These are phyloP conservation scores for Coemansia linderi DNA, from an alignment of 371 early-diverging fungal species.

Conservation along the genomic window DNA sequence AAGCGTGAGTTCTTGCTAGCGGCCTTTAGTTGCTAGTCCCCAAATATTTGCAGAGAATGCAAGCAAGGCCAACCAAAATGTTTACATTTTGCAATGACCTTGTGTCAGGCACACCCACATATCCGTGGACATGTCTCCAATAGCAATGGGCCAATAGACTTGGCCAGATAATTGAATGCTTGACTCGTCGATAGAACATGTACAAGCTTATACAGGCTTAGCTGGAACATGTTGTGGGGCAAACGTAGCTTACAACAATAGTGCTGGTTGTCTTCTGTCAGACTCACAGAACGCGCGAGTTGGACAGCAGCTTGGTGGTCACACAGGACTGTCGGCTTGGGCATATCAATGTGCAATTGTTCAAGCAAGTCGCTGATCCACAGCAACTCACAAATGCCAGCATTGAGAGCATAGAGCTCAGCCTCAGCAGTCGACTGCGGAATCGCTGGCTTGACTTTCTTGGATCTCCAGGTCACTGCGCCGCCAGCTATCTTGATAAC, in stretches of 20 bases:
- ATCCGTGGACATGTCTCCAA: too few relatives aligned
- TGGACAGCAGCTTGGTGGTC: neutral
- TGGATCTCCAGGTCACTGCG: conserved; percentile 33
- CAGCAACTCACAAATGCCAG: too few relatives aligned
- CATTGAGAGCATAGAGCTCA: too few relatives aligned
- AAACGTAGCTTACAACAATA: neutral
- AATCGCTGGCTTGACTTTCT: conserved; percentile 28
- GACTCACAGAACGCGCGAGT: neutral
- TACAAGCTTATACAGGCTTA: neutral
- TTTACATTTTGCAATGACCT: too few relatives aligned
- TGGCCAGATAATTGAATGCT: neutral
- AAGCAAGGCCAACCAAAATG: too few relatives aligned
- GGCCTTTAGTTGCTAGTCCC: too few relatives aligned
- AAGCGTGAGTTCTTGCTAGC: too few relatives aligned
- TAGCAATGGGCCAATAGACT: neutral
- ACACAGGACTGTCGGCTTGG: neutral
- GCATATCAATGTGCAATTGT: neutral
- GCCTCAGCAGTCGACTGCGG: conserved; percentile 44
- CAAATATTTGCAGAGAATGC: too few relatives aligned
- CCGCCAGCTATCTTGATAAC: conserved; percentile 18
- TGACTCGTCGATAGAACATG: neutral
- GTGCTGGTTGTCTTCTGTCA: conserved; percentile 3
- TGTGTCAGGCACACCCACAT: too few relatives aligned
- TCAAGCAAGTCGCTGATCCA: too few relatives aligned
- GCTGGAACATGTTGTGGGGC: neutral